Base-by-base conservation (phyloP, 176 grass and related monocot genomes). In the Chloris gayana region DNA sequence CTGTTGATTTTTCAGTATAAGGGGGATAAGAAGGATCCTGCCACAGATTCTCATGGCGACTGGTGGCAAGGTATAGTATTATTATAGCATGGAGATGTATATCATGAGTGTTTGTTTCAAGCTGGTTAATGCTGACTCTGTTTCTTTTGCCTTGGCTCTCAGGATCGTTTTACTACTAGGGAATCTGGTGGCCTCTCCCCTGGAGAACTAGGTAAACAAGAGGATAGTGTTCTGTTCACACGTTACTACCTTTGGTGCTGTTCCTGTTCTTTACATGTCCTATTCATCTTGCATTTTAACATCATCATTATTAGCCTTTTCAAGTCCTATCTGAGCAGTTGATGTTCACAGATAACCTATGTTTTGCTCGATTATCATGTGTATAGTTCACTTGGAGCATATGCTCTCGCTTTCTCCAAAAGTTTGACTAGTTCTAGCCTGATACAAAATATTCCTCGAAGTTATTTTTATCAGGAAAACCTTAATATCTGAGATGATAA, bases 121-220 rank as follows among this genome's bases (percentile, higher is more conserved):
- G 21, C 13, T 82, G 10, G 49, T 67, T 51, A 77, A 70, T 34
- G 10, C 75, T 83, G 21, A 56, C 39, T 79, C 19, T 56, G 38
- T 35, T 64, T 86, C 83, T 42, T 85, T 18, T 18, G 14, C 34
- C 46, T 6, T 35, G 50, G 14, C 0, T 3, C 22, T 87, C 14
- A 99, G 97, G 97, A 27, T 99, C 97, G 6, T 90, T 96, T 70
- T 93, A 99, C 81, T 99, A 99, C 80, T 99, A 87, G 67, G 69
- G 85, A 57, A 69, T 70, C 37, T 80, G 73, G 59, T 50, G 31
- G 32, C 31, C 67, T 82, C 50, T 82, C 79, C 86, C 25, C 42
- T n/a, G 14, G 14, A 47, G 37, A 64, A 82, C 66, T 85, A 85
- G 87, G 87, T 89, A 89, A 89, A 77, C 26, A 0, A 21, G 34